Evolutionary conservation across 257 asterid genomes (phyloP).

Genomic region (Anisodus tanguticus): DNA sequence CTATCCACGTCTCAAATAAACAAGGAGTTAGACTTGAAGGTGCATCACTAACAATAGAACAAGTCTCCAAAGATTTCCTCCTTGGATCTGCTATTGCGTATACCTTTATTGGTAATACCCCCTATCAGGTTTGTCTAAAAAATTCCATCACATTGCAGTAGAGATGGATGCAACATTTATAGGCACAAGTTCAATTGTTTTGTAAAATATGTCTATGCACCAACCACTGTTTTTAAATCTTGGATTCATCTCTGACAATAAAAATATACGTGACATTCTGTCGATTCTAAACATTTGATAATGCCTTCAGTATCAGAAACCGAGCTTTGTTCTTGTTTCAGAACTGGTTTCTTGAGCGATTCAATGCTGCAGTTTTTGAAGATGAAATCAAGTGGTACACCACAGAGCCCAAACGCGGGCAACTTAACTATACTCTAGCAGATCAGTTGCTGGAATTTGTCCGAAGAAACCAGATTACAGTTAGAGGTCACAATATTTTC

Average conservation of each 20-base stretch:
- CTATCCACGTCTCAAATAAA: slow-evolving; percentile 46
- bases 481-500: slow-evolving; percentile 54
- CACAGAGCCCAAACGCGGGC: slow-evolving; percentile 44
- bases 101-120: slow-evolving; percentile 46
- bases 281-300: neutral
- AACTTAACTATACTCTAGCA: slow-evolving; percentile 46
- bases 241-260: neutral
- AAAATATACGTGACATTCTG: neutral
- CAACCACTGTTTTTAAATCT: neutral
- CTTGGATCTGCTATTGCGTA: slow-evolving; percentile 58
- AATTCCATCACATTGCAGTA: neutral
- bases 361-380: slow-evolving; percentile 53
- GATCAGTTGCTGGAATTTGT: slow-evolving; percentile 52
- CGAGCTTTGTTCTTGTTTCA: slow-evolving; percentile 26
- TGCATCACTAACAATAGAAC: slow-evolving; percentile 43
- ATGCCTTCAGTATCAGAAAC: neutral
- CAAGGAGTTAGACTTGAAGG: slow-evolving; percentile 46
- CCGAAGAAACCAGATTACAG: slow-evolving; percentile 43
- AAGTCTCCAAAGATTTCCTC: slow-evolving; percentile 55
- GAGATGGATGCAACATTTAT: neutral
- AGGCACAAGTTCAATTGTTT: neutral
- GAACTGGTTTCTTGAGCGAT: slow-evolving; percentile 50
- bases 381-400: slow-evolving; percentile 57
- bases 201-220: neutral
- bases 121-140: slow-evolving; percentile 46